These are phyloP conservation scores for Ophiognomonia clavigignenti-juglandacearum DNA, from an alignment of 2,329 filamentous ascomycete genomes.

Conservation along the genomic window DNA sequence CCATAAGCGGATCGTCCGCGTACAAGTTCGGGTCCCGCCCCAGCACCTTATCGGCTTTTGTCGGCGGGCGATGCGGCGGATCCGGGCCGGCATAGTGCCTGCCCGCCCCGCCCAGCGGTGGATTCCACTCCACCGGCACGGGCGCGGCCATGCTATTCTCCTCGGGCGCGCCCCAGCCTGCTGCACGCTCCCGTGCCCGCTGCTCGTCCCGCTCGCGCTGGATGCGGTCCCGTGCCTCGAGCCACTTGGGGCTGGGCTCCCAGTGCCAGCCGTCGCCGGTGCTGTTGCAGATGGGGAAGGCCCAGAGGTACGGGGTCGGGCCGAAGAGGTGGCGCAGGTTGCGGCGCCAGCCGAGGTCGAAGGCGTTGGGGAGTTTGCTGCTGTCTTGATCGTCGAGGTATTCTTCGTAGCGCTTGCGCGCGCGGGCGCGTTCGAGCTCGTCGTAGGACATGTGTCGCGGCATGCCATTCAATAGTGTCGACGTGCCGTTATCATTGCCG, in stretches of 20 bases:
- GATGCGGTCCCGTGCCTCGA: conserved; percentile 64
- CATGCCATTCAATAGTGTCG: conserved; percentile 20
- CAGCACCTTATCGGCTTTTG: conserved; percentile 55
- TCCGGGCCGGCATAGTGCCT: conserved; percentile 26
- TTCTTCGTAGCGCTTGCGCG: conserved; percentile 52
- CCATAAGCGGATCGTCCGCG: conserved; percentile 35
- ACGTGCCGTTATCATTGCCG: neutral
- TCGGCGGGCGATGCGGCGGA: conserved; percentile 34
- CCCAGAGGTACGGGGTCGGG: conserved; percentile 66
- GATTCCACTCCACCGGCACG: conserved; percentile 23
- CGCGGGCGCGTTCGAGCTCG: conserved; percentile 50
- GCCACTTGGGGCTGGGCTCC: conserved; percentile 79
- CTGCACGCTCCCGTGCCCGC: conserved; percentile 56
- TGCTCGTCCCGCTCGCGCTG: conserved; percentile 53
- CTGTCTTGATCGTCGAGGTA: conserved; percentile 91
- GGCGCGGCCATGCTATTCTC: conserved; percentile 21
- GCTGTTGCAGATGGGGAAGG: conserved; percentile 76
- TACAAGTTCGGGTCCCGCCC: conserved; percentile 54
- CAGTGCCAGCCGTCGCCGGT: conserved; percentile 91
- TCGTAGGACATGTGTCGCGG: conserved; percentile 47
- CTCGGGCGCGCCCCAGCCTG: conserved; percentile 57
- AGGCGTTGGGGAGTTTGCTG: conserved; percentile 84
- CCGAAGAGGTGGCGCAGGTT: conserved; percentile 85
- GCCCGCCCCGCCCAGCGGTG: conserved; percentile 20
- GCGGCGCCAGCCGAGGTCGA: conserved; percentile 77